Conservation (phyloP, 805 yeast species). For the Wickerhamomyces xylosicus region DNA sequence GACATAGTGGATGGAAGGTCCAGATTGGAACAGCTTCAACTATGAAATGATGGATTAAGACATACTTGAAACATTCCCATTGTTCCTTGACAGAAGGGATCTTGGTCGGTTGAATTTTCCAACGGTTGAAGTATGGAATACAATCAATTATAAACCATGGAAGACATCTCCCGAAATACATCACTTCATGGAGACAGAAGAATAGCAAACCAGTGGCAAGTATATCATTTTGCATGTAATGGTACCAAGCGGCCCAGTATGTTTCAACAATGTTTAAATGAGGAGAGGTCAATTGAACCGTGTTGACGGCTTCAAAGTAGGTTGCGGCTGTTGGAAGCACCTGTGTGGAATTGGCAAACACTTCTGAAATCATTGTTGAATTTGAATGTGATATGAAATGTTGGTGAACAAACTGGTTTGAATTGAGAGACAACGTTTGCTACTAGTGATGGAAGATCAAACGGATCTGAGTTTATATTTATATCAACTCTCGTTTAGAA, state of each 20-base stretch:
- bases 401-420: not conserved
- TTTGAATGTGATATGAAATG: not conserved
- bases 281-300: constrained; percentile 5
- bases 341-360: constrained; percentile 10
- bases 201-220: constrained; percentile 87
- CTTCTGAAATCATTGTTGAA: constrained; percentile 10
- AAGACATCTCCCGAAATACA: constrained; percentile 85
- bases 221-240: constrained; percentile 75
- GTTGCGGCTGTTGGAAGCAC: constrained; percentile 10
- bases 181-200: constrained; percentile 72
- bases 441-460: too few species aligned
- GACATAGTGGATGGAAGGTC: constrained; percentile 92
- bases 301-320: constrained; percentile 7
- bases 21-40: constrained; percentile 96
- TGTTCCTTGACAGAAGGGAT: constrained; percentile 76
- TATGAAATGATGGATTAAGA: constrained; percentile 74
- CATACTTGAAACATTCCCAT: constrained; percentile 84
- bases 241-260: constrained; percentile 85
- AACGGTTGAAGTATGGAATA: constrained; percentile 76
- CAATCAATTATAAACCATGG: constrained; percentile 89
- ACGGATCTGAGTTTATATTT: too few species aligned
- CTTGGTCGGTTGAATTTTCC: constrained; percentile 83
- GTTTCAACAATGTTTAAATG: constrained; percentile 37
- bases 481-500: too few species aligned
- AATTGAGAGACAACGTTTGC: not conserved